Evolutionary conservation across 768 basidiomycete genomes (phyloP).

Genomic region (Polyporus arcularius): DNA sequence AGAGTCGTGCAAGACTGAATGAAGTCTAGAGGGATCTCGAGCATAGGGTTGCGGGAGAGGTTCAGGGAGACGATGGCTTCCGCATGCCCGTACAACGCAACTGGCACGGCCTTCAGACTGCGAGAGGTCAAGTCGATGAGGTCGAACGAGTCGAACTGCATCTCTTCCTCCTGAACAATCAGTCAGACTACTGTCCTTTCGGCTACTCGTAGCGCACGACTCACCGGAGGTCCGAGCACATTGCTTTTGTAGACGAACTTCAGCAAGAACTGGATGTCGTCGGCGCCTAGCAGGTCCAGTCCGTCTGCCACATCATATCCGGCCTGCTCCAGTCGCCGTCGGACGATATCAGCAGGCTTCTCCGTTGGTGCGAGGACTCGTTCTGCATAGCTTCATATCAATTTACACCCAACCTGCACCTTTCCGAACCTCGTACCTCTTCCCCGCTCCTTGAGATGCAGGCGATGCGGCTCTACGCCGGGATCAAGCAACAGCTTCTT

Average conservation of each 20-base stretch:
- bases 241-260: constrained; percentile 89
- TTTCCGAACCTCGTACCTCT: constrained; percentile 50
- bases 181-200: not conserved
- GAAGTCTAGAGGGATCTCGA: constrained; percentile 96
- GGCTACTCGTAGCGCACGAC: constrained; percentile 27
- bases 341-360: constrained; percentile 81
- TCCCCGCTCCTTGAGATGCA: constrained; percentile 77
- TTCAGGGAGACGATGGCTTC: constrained; percentile 82
- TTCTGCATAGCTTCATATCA: constrained; percentile 47
- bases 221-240: constrained; percentile 60
- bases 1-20: constrained; percentile 84
- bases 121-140: constrained; percentile 80
- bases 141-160: constrained; percentile 70
- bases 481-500: constrained; percentile 52
- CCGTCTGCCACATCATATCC: constrained; percentile 86
- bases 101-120: constrained; percentile 85
- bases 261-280: constrained; percentile 82
- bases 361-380: constrained; percentile 82
- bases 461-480: constrained; percentile 60
- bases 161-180: constrained; percentile 66
- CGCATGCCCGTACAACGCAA: constrained; percentile 81
- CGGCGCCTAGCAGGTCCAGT: constrained; percentile 71
- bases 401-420: not conserved
- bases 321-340: constrained; percentile 81
- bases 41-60: constrained; percentile 91